Evolutionary conservation across 1,284 basidiomycete species (phyloP).

Genomic region (Porogramme epimiltina): DNA sequence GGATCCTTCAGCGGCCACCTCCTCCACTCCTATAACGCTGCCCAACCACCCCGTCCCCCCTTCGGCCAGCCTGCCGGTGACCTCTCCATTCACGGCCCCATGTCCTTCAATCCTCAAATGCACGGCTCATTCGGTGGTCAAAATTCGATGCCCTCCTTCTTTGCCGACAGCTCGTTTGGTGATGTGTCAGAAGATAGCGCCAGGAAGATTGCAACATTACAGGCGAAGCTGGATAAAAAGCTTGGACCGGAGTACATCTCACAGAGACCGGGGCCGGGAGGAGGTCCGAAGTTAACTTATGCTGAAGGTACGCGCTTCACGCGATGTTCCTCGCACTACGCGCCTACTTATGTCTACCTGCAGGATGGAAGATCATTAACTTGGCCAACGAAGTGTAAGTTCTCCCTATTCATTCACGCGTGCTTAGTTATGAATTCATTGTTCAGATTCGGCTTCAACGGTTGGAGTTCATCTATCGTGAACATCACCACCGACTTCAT

Average conservation of each 20-base stretch:
- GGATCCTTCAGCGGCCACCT: slow-evolving; percentile 53
- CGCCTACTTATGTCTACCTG: not conserved
- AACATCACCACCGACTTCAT: slow-evolving; percentile 76
- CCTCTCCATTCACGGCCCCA: slow-evolving; percentile 42
- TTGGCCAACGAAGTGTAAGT: slow-evolving; percentile 91
- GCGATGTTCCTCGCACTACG: not conserved
- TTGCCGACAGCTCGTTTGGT: slow-evolving; percentile 35
- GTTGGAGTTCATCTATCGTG: slow-evolving; percentile 90
- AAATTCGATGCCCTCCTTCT: slow-evolving; percentile 18
- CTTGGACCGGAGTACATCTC: slow-evolving; percentile 95
- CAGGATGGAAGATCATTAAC: slow-evolving; percentile 91
- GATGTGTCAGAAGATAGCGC: slow-evolving; percentile 59
- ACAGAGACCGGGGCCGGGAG: slow-evolving; percentile 86
- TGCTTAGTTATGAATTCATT: not conserved
- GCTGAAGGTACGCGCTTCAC: slow-evolving; percentile 61
- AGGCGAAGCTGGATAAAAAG: slow-evolving; percentile 83
- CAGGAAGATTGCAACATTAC: slow-evolving; percentile 70
- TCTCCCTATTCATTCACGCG: no score
- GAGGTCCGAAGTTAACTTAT: slow-evolving; percentile 88
- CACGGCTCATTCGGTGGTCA: slow-evolving; percentile 41
- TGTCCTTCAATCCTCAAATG: slow-evolving; percentile 59
- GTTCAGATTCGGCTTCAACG: slow-evolving; percentile 83
- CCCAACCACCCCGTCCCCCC: slow-evolving; percentile 29
- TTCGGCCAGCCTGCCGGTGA: slow-evolving; percentile 35
- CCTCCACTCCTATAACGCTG: slow-evolving; percentile 41